Conservation (phyloP, 768 basidiomycete species). For the Favolaschia claudopus region DNA sequence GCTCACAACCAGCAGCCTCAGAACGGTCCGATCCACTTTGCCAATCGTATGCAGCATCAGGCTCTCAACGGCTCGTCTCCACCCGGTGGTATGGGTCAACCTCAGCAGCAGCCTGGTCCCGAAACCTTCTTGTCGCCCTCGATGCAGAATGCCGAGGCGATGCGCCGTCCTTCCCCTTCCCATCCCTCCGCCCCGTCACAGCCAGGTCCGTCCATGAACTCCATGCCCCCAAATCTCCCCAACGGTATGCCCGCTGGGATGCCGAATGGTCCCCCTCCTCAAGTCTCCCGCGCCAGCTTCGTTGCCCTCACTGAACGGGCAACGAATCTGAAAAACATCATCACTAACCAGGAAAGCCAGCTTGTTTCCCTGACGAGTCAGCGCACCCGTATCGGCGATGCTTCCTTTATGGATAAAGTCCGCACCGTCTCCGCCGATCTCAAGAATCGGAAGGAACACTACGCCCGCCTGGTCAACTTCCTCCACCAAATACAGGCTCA, state of each 20-base stretch:
- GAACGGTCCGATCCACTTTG: slow-evolving; percentile 47
- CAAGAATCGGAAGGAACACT: slow-evolving; percentile 46
- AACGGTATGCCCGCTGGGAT: neutral
- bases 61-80: slow-evolving; percentile 40
- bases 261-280: slow-evolving; percentile 34
- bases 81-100: slow-evolving; percentile 48
- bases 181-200: slow-evolving; percentile 36
- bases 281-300: slow-evolving; percentile 18
- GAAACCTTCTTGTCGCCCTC: slow-evolving; percentile 60
- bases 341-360: slow-evolving; percentile 25
- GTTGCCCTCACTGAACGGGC: slow-evolving; percentile 30
- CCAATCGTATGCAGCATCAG: slow-evolving; percentile 36
- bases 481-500: slow-evolving; percentile 34
- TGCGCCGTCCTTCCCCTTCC: slow-evolving; percentile 61
- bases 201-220: too few relatives aligned
- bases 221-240: too few relatives aligned
- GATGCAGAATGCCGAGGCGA: slow-evolving; percentile 49
- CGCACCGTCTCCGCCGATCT: slow-evolving; percentile 36
- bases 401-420: slow-evolving; percentile 29
- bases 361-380: slow-evolving; percentile 30
- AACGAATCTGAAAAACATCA: slow-evolving; percentile 29
- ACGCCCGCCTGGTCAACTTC: slow-evolving; percentile 43
- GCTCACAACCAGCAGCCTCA: slow-evolving; percentile 57
- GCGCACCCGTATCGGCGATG: slow-evolving; percentile 30
- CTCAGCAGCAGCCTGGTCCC: slow-evolving; percentile 41